Percentiles rank a stretch among this genome's conserved stretches.
phyloP scores from a whole-genome alignment of 129 eudicot species.

The Artemisia argyi region DNA sequence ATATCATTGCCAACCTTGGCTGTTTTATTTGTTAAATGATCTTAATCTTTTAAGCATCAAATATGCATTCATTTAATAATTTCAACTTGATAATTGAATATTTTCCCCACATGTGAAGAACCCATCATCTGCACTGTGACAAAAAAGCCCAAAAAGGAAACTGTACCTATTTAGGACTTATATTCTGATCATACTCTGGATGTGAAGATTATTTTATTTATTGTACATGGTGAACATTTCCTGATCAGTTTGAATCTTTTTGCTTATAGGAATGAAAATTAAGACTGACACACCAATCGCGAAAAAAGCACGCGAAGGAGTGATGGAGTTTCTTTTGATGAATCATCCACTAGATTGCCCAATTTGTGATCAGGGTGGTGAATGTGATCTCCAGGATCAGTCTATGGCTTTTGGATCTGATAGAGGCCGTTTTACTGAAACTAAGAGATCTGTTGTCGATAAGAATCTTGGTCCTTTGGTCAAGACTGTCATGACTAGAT shows the following conservation, averaged over 20 bases:
- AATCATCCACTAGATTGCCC: constrained; percentile 99
- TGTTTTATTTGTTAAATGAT: neutral
- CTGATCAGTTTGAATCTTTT: neutral
- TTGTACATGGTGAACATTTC: too few relatives aligned
- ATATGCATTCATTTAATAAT: too few relatives aligned
- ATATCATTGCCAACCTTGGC: neutral
- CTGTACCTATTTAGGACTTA: too few relatives aligned
- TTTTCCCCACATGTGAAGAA: neutral
- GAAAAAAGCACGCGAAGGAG: constrained; percentile 98
- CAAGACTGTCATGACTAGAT: constrained; percentile 97
- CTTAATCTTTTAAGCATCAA: too few relatives aligned
- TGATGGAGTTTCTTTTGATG: constrained; percentile 96
- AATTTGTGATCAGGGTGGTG: constrained; percentile 99
- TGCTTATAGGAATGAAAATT: constrained; percentile 84
- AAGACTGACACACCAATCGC: constrained; percentile 97
- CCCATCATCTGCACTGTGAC: too few relatives aligned
- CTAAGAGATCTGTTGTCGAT: constrained; percentile 96
- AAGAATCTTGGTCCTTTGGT: constrained; percentile 97
- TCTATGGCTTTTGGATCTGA: constrained; percentile 99
- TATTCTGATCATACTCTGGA: too few relatives aligned
- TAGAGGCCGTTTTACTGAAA: constrained; percentile 93
- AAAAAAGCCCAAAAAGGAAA: too few relatives aligned
- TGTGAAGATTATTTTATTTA: too few relatives aligned
- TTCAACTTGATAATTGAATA: neutral
- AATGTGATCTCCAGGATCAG: constrained; percentile 98